Evolutionary conservation across 805 yeast genomes (phyloP), one percentile per base, ranked within the genome.

Genomic region (Candida dendrica): DNA sequence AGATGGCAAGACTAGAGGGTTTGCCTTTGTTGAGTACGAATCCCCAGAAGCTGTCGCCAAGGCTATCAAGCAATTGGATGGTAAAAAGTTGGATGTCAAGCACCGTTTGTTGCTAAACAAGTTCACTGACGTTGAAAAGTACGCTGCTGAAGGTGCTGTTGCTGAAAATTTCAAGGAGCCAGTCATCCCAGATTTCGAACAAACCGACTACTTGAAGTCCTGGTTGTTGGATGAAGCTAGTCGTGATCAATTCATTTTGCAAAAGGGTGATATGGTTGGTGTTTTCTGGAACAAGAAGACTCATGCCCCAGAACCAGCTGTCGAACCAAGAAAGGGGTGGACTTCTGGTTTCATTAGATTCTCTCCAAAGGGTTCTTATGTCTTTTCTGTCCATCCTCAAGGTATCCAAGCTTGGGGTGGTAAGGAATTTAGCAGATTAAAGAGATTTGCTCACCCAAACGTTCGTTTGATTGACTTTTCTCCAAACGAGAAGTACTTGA

Each of bases 321-420:
- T 83, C 44, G 88, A 84, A 57, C 83, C 89, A 56, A 79, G 95
- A 65, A 71, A 74, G 49, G 81, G 83, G 51, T 88, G 95, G 85
- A 89, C 97, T 44, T 81, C 88, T 45, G 81, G 87, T 47, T 89
- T 82, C 54, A 85, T 88, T 55, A 81, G 81, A 61, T 91, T 89
- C 71, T 88, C 98, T 39, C 96, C 97, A 59, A 81, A 80, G 66
- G 99, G 99, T 64, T 80, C 91, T 11, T 90, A 79, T 59, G 65
- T 91, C 49, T 79, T 86, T 53, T 82, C 97, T 1, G 74, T 89
- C 54, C 97, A 91, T 66, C 88, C 88, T 40, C 95, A 87, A 66
- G 98, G 98, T 72, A 80, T 89, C 43, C 95, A 88, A 62, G 77
- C 91, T 22, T 93, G 97, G 95, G 98, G 98, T 60, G 97, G 98